Conservation (phyloP, 2,329 filamentous ascomycete genomes). For the Ophiosphaerella herpotricha region DNA sequence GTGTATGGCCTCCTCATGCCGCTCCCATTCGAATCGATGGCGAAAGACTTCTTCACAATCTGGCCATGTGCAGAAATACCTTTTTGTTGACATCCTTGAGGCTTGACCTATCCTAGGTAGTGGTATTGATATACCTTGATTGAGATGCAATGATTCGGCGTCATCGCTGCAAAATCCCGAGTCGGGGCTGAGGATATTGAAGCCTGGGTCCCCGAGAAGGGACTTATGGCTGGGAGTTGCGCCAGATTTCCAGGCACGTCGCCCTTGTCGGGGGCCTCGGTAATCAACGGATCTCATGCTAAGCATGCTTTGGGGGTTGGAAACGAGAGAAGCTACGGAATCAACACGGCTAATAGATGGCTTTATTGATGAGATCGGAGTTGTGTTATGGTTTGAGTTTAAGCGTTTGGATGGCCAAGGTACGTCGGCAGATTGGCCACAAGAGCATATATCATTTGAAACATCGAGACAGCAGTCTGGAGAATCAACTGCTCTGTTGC, state of each 20-base stretch:
- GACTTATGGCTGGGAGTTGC: neutral
- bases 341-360: neutral
- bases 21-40: conserved; percentile 3
- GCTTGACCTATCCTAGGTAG: neutral
- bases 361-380: neutral
- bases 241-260: conserved; percentile 3
- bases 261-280: conserved; percentile 7
- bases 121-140: neutral
- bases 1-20: conserved; percentile 14
- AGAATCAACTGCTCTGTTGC: no score
- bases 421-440: no score
- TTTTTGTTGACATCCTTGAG: neutral
- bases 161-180: neutral
- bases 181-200: neutral
- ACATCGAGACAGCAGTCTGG: no score
- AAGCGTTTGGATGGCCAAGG: neutral
- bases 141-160: neutral
- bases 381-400: neutral
- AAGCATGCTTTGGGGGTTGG: neutral
- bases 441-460: no score
- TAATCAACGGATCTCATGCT: conserved; percentile 9
- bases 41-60: neutral
- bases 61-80: conserved; percentile 8
- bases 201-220: neutral
- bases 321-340: neutral